Evolutionary conservation across 148 eudicot genomes (phyloP).

Genomic region (Persicaria tinctoria): DNA sequence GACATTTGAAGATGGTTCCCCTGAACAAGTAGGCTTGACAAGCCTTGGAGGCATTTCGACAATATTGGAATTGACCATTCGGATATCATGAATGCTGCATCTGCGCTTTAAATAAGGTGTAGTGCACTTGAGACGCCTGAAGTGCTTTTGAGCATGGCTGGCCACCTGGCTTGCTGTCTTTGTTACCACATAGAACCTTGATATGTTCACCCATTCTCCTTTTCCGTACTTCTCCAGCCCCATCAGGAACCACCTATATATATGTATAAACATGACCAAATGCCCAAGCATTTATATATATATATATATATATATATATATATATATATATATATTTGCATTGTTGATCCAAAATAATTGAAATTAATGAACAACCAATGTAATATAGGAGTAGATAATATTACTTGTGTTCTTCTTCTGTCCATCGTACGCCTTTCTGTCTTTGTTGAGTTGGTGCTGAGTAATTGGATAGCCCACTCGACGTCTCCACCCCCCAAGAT

Average conservation of each 20-base stretch:
- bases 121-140: conserved; percentile 75
- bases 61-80: not conserved
- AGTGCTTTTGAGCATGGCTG: conserved; percentile 96
- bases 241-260: conserved; percentile 68
- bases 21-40: not conserved
- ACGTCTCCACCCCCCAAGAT: not conserved
- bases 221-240: conserved; percentile 89
- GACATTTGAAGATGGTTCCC: no score
- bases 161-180: conserved; percentile 97
- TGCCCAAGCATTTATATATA: no score
- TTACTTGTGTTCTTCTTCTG: conserved; percentile 93
- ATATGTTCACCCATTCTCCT: conserved; percentile 95
- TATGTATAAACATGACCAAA: not conserved
- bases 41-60: not conserved
- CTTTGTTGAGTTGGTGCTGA: not conserved
- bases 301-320: no score
- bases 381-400: conserved; percentile 14
- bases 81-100: conserved; percentile 76
- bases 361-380: no score
- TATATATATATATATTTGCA: no score
- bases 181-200: conserved; percentile 64
- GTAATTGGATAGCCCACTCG: not conserved
- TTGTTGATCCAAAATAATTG: no score
- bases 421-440: conserved; percentile 57
- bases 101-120: conserved; percentile 30